Evolutionary conservation across 2,329 filamentous ascomycete species (phyloP).

Genomic region (Aspergillus thermomutatus): DNA sequence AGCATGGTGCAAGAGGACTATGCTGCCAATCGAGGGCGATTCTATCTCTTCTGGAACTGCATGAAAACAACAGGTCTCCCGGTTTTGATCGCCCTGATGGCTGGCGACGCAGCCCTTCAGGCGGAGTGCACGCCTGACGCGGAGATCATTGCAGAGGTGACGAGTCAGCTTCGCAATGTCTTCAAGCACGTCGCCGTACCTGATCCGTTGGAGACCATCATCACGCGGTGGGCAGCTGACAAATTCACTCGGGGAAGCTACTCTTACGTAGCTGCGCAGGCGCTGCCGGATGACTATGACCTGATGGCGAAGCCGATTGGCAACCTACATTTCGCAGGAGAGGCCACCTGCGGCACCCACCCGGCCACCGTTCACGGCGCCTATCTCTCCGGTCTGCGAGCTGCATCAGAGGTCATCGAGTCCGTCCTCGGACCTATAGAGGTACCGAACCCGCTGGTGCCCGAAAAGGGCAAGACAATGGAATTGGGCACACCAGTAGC

Average conservation of each 20-base stretch:
- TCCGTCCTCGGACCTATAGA: slow-evolving; percentile 76
- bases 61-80: slow-evolving; percentile 84
- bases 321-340: slow-evolving; percentile 90
- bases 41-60: slow-evolving; percentile 98
- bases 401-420: slow-evolving; percentile 80
- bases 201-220: slow-evolving; percentile 75
- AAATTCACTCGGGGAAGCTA: slow-evolving; percentile 92
- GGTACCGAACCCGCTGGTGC: slow-evolving; percentile 71
- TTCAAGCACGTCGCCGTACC: slow-evolving; percentile 67
- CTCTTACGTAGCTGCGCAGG: slow-evolving; percentile 82
- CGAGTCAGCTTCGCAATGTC: slow-evolving; percentile 69
- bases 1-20: slow-evolving; percentile 81
- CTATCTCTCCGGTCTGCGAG: slow-evolving; percentile 87
- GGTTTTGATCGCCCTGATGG: slow-evolving; percentile 89
- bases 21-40: slow-evolving; percentile 73
- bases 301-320: slow-evolving; percentile 80
- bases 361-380: slow-evolving; percentile 96
- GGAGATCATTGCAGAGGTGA: slow-evolving; percentile 75
- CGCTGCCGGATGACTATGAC: slow-evolving; percentile 85
- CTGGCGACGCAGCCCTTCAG: slow-evolving; percentile 86
- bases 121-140: slow-evolving; percentile 75
- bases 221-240: slow-evolving; percentile 91
- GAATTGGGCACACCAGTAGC: slow-evolving; percentile 17
- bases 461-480: slow-evolving; percentile 51
- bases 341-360: slow-evolving; percentile 93